These are phyloP conservation scores for Elongisporangium anandrum DNA, from an alignment of 352 stramenopile genomes.

Conservation along the genomic window DNA sequence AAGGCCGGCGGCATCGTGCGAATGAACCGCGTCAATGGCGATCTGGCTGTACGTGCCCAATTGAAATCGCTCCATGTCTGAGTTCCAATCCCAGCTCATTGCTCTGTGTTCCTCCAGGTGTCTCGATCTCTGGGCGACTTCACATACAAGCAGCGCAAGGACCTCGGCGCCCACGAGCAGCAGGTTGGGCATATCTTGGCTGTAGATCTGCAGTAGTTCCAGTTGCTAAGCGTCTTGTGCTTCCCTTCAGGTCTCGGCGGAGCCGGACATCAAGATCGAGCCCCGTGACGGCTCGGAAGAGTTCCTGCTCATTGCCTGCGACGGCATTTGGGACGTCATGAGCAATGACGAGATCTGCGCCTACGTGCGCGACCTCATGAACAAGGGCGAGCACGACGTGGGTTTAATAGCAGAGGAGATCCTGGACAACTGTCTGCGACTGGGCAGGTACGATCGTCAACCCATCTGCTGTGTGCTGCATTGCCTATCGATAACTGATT, in stretches of 20 bases:
- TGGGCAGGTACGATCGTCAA: constrained; percentile 43
- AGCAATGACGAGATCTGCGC: constrained; percentile 85
- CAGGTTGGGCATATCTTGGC: constrained; percentile 30
- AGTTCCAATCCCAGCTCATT: constrained; percentile 11
- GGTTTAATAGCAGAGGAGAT: constrained; percentile 79
- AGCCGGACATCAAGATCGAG: constrained; percentile 87
- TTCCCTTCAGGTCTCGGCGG: constrained; percentile 49
- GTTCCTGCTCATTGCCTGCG: constrained; percentile 90
- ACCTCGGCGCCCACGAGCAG: constrained; percentile 61
- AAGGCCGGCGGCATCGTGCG: constrained; percentile 66
- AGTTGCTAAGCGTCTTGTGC: neutral
- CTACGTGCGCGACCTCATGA: constrained; percentile 78
- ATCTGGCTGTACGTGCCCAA: constrained; percentile 58
- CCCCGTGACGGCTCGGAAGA: constrained; percentile 78
- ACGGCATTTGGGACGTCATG: constrained; percentile 95
- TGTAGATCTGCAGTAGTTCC: neutral
- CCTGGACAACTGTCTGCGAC: constrained; percentile 65
- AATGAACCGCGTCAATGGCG: constrained; percentile 78
- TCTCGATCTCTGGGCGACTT: constrained; percentile 78
- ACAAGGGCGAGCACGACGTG: constrained; percentile 59
- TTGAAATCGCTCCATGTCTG: neutral
- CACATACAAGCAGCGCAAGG: constrained; percentile 66
- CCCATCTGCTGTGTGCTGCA: neutral
- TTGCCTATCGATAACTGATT: constrained; percentile 1
- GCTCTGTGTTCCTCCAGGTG: constrained; percentile 29